Evolutionary conservation across 768 basidiomycete genomes (phyloP), one percentile per base, ranked within the genome.

Genomic region (Tephrocybe sp.): DNA sequence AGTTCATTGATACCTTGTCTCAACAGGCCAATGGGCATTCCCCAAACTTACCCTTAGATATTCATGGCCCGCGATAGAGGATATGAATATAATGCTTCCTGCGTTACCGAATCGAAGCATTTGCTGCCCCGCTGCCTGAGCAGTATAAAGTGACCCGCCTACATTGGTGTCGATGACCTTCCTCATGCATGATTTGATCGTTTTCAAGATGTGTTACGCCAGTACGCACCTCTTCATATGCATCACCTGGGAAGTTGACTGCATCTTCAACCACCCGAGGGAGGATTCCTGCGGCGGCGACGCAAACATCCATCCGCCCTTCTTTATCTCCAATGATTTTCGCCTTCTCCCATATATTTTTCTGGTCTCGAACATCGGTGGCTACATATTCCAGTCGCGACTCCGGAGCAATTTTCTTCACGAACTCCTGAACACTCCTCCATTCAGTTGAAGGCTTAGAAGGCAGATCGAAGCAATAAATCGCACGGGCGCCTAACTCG

Each of bases 271-370:
- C 80, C 68, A 1, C 68, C 56, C 56, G 76, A 9, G 50, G 78
- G 58, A 86, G 59, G 48, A 91, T 78, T 12, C 88, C 89, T 36
- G 89, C 89, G 11, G 88, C 87, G 9, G 88, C 86, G 49, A 91
- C 64, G 56, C 85, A 87, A 12, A 84, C 73, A 61, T 92, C 88
- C 71, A 91, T 77, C 53, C 88, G 71, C 17, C 78, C 76, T 53
- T 90, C 88, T 55, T 70, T 74, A 54, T 85, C 74, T 2, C 82
- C 86, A 44, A 92, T 82, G 53, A 73, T 72, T 60, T 80, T 72
- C 8, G 67, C 82, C 49, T 72, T 66, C 45, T 70, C 71, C 84
- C 86, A 87, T 56, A 84, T 62, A 36, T 62, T 57, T 32, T 73
- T 67, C 69, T 89, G 87, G 55, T 88, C 69, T 46, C 76, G 79